Percentiles rank a stretch among this genome's conserved stretches.
phyloP scores from a whole-genome alignment of 108 stramenopile species.

The Nitzschia putrida region DNA sequence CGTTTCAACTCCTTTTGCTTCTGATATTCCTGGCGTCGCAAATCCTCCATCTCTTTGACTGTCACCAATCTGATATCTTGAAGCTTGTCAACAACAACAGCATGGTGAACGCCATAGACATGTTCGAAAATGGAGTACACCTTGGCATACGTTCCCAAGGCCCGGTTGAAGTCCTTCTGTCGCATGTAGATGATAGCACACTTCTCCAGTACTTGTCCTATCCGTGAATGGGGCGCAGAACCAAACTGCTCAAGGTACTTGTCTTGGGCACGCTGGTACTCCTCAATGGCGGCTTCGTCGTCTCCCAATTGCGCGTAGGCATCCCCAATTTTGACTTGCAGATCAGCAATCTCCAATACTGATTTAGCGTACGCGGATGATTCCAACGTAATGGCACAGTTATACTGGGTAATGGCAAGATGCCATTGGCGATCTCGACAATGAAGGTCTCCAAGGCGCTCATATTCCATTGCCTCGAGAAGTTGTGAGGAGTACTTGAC shows the following conservation, averaged over 20 bases:
- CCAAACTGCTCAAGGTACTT: constrained; percentile 4
- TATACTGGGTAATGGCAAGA: constrained; percentile 14
- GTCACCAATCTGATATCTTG: constrained; percentile 22
- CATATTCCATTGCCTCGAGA: constrained; percentile 9
- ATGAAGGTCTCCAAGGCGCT: constrained; percentile 19
- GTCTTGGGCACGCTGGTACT: neutral
- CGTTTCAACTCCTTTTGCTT: neutral
- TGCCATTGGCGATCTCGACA: constrained; percentile 1
- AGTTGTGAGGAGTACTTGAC: constrained; percentile 14
- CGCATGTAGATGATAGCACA: constrained; percentile 5
- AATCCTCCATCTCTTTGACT: constrained; percentile 25
- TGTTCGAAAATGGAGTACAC: constrained; percentile 12
- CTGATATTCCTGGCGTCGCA: constrained; percentile 1
- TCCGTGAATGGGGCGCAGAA: neutral
- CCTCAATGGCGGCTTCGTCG: constrained; percentile 18
- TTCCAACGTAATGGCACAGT: constrained; percentile 21
- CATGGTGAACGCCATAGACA: constrained; percentile 4
- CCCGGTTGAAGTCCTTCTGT: constrained; percentile 9
- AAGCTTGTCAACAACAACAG: neutral
- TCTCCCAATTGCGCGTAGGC: constrained; percentile 13
- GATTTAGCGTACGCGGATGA: constrained; percentile 17
- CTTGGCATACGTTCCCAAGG: constrained; percentile 17
- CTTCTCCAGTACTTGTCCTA: constrained; percentile 9
- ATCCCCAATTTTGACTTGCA: constrained; percentile 29
- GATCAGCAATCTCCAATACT: constrained; percentile 19